phyloP scores from a whole-genome alignment of 176 grass and related monocot species.

The Calamus simplicifolius region DNA sequence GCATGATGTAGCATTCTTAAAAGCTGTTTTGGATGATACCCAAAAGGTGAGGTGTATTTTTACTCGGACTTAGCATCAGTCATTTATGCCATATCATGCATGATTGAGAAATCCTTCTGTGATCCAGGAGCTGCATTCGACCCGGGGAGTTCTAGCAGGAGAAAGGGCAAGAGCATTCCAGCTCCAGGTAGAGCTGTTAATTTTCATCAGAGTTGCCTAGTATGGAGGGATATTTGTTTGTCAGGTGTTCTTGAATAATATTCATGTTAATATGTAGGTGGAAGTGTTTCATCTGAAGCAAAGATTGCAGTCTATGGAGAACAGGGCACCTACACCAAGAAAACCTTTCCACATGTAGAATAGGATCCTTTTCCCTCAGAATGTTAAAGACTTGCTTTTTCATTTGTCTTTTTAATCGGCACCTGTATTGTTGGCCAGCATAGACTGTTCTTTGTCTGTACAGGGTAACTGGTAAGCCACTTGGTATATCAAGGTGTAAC shows the following conservation, averaged over 20 bases:
- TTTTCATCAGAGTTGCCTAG: neutral
- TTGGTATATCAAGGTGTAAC: too few relatives aligned
- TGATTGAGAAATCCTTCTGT: neutral
- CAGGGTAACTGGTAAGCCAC: too few relatives aligned
- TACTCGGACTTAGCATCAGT: too few relatives aligned
- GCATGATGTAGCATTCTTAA: conserved; percentile 86
- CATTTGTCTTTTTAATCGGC: too few relatives aligned
- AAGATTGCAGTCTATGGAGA: conserved; percentile 65
- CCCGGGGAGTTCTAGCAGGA: conserved; percentile 66
- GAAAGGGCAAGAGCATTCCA: conserved; percentile 71
- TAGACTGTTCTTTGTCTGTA: too few relatives aligned
- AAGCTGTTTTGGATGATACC: conserved; percentile 80
- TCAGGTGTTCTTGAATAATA: neutral
- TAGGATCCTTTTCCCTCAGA: too few relatives aligned
- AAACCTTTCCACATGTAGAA: conserved; percentile 48
- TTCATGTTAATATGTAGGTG: conserved; percentile 36
- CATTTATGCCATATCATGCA: neutral
- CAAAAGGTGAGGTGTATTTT: conserved; percentile 49
- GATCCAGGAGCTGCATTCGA: conserved; percentile 67
- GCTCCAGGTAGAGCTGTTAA: conserved; percentile 50
- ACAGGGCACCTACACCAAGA: conserved; percentile 62
- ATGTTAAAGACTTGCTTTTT: too few relatives aligned
- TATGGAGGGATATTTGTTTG: neutral
- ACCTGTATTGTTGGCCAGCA: too few relatives aligned
- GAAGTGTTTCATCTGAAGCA: conserved; percentile 92